phyloP scores from a whole-genome alignment of 345 rosid genomes.

The Dimocarpus longan region DNA sequence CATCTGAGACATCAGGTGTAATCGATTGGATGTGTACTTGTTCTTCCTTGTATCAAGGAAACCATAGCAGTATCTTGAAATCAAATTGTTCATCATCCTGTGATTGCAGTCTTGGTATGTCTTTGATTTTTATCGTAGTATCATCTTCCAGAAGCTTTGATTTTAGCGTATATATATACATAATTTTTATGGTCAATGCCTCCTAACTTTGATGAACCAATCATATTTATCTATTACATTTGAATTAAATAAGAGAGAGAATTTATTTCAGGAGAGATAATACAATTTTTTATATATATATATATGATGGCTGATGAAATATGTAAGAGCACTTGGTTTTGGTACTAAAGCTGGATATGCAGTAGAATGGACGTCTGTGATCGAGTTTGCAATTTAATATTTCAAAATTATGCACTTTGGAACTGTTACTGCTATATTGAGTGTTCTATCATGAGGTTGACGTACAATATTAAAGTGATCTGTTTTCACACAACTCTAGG shows the following conservation, averaged over 20 bases:
- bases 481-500: neutral
- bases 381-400: neutral
- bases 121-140: slow-evolving; percentile 6
- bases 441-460: neutral
- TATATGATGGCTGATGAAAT: too few species aligned
- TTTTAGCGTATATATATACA: neutral
- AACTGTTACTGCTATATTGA: neutral
- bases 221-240: too few species aligned
- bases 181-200: neutral
- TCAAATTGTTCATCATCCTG: slow-evolving; percentile 84
- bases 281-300: too few species aligned
- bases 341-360: neutral
- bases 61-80: slow-evolving; percentile 46
- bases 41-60: slow-evolving; percentile 43
- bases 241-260: too few species aligned
- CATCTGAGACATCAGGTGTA: slow-evolving; percentile 43
- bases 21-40: slow-evolving; percentile 79
- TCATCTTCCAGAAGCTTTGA: neutral
- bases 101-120: slow-evolving; percentile 75
- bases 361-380: neutral
- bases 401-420: neutral
- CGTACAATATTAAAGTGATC: neutral
- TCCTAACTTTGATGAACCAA: neutral
- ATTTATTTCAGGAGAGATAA: too few species aligned
- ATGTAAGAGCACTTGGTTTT: too few species aligned